Base-by-base conservation (phyloP, 108 stramenopile genomes). In the Conticribra weissflogii region DNA sequence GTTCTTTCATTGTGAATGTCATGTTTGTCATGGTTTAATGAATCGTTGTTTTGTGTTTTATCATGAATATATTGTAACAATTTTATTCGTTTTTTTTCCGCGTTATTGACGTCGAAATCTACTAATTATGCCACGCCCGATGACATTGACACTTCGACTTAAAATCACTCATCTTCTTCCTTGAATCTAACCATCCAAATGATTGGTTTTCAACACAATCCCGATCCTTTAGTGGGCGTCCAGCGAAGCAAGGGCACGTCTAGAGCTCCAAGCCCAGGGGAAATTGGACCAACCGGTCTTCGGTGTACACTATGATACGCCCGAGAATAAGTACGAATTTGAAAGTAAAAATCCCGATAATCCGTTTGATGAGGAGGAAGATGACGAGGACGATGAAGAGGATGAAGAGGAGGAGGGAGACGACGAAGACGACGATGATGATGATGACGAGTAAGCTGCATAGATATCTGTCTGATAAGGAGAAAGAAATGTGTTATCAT, bases 191-290 rank as follows among this genome's bases (percentile, higher is more conserved):
- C n/a, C n/a, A n/a, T n/a, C n/a, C n/a, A n/a, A n/a, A n/a, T n/a
- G n/a, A n/a, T n/a, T n/a, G n/a, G n/a, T n/a, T n/a, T n/a, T n/a
- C n/a, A n/a, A n/a, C n/a, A n/a, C n/a, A n/a, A n/a, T n/a, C n/a
- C n/a, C n/a, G n/a, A n/a, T n/a, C n/a, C n/a, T n/a, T n/a, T n/a
- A 78, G 77, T 86, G 86, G 86, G 86, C 86, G 30, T 70, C 66
- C 16, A 64, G 74, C 25, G 86, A 86, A 59, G 86, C 86, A 25
- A 27, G 71, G 46, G 83, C 83, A 18, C 76, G 86, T 70, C 66
- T 86, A 52, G 73, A 59, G 29, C 61, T 81, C 36, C 69, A 78
- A 33, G 83, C 63, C 3, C 68, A 74, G 16, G 81, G 78, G 21
- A 74, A 68, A 58, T 50, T 82, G 29, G 75, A 68, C n/a, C 34